Evolutionary conservation across 306 rosid species (phyloP).

Genomic region (Ormosia emarginata): DNA sequence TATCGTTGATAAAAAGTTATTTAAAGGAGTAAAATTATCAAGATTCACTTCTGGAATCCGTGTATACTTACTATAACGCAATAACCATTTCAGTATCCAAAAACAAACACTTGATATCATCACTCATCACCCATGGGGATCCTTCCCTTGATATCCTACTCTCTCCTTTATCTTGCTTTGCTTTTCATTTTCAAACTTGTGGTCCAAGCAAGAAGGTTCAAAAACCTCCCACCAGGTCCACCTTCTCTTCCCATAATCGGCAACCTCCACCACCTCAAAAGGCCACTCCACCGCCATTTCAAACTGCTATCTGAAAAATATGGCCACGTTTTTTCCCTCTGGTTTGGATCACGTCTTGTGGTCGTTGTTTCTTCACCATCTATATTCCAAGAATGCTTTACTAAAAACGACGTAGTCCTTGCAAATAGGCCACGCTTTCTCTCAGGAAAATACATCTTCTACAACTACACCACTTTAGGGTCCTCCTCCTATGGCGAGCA

Average conservation of each 20-base stretch:
- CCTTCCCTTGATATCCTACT: neutral
- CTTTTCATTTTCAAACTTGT: too few relatives aligned
- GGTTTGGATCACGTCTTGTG: neutral
- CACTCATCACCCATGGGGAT: too few relatives aligned
- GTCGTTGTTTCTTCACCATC: constrained; percentile 32
- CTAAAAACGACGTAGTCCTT: constrained; percentile 37
- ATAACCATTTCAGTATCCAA: too few relatives aligned
- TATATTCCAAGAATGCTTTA: constrained; percentile 37
- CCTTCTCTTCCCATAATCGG: constrained; percentile 37
- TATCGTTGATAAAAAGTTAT: too few relatives aligned
- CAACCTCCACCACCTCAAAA: constrained; percentile 35
- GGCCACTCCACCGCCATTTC: constrained; percentile 19
- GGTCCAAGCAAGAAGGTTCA: neutral
- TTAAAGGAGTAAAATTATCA: too few relatives aligned
- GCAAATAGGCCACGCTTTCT: constrained; percentile 33
- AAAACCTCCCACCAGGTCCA: constrained; percentile 36
- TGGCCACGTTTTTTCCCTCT: constrained; percentile 3
- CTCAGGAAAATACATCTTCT: constrained; percentile 25
- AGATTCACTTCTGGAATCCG: too few relatives aligned
- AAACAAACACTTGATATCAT: too few relatives aligned
- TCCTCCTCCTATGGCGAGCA: constrained; percentile 36
- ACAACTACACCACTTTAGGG: constrained; percentile 29
- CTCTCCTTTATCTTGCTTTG: neutral
- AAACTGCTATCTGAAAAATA: constrained; percentile 21
- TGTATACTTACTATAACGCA: too few relatives aligned